Evolutionary conservation across 1,284 basidiomycete species (phyloP).

Genomic region (Heterobasidion parviporum): DNA sequence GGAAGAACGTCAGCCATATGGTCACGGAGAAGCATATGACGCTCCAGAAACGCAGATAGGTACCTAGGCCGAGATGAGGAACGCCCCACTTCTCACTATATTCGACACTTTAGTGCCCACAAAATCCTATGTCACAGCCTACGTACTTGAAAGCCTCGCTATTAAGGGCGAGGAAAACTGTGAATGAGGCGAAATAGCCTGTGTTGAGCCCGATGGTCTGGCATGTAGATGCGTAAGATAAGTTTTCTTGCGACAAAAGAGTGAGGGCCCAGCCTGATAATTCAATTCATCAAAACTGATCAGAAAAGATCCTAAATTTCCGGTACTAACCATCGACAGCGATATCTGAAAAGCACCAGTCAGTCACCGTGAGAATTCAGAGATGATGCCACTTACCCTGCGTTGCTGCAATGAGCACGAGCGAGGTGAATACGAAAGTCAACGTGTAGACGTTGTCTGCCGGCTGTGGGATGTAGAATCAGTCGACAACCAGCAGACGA

Average conservation of each 20-base stretch:
- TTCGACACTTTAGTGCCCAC: no score
- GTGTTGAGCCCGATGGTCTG: slow-evolving; percentile 97
- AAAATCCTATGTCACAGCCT: slow-evolving; percentile 14
- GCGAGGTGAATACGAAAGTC: slow-evolving; percentile 81
- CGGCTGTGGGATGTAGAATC: slow-evolving; percentile 43
- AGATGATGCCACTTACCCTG: slow-evolving; percentile 48
- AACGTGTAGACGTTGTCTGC: slow-evolving; percentile 75
- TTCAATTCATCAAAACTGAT: slow-evolving; percentile 9
- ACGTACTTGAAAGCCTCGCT: slow-evolving; percentile 82
- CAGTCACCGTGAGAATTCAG: slow-evolving; percentile 3
- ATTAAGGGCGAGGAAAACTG: slow-evolving; percentile 96
- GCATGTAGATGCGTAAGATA: slow-evolving; percentile 96
- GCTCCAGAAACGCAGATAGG: slow-evolving; percentile 87
- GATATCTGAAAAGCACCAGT: slow-evolving; percentile 57
- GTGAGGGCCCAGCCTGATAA: slow-evolving; percentile 89
- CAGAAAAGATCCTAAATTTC: neutral
- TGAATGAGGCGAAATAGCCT: slow-evolving; percentile 95
- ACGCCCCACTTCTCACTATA: slow-evolving; percentile 74
- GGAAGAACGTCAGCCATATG: slow-evolving; percentile 81
- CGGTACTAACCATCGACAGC: slow-evolving; percentile 78
- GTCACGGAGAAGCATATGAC: slow-evolving; percentile 79
- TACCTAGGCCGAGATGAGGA: slow-evolving; percentile 74
- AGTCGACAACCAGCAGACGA: slow-evolving; percentile 3
- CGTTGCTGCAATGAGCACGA: slow-evolving; percentile 94
- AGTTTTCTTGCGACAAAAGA: slow-evolving; percentile 88